A percentile compares a stretch with the other conserved stretches of the same genome.
phyloP scores from a whole-genome alignment of 202 grass and related monocot species.

The Musa balbisiana region DNA sequence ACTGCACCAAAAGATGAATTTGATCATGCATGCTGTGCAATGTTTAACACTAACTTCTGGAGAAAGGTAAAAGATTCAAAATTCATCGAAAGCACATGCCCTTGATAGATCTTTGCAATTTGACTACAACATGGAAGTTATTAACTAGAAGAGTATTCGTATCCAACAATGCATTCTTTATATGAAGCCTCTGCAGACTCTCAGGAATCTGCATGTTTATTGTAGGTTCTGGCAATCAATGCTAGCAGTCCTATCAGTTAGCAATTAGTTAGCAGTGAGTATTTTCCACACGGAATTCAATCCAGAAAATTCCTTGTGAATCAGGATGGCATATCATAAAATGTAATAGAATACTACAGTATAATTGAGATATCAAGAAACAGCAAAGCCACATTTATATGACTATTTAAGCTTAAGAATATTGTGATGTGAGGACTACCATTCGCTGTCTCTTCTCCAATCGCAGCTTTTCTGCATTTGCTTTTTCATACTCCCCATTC shows the following conservation, averaged over 20 bases:
- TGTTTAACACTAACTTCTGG: background rate
- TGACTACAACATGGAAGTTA: too few species aligned
- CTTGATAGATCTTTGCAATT: background rate
- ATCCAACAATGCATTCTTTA: too few species aligned
- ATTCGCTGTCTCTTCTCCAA: slow-evolving; percentile 48
- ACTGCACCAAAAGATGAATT: slow-evolving; percentile 2
- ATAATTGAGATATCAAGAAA: background rate
- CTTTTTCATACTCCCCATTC: slow-evolving; percentile 54
- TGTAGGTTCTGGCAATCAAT: too few species aligned
- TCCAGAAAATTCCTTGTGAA: too few species aligned
- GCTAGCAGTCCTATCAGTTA: too few species aligned
- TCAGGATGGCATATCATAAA: background rate
- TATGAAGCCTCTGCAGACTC: too few species aligned
- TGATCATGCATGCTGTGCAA: background rate
- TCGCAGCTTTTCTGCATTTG: slow-evolving; percentile 51
- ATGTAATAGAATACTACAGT: background rate
- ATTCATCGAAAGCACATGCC: background rate
- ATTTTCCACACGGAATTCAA: too few species aligned
- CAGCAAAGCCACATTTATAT: background rate
- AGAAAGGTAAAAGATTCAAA: background rate
- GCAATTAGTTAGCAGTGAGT: too few species aligned
- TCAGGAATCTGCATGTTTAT: too few species aligned
- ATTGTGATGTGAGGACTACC: slow-evolving; percentile 19
- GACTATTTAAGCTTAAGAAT: background rate
- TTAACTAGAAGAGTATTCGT: too few species aligned